These are phyloP conservation scores for Aegilops tauschii DNA, from an alignment of 176 grass and related monocot genomes.

Conservation along the genomic window DNA sequence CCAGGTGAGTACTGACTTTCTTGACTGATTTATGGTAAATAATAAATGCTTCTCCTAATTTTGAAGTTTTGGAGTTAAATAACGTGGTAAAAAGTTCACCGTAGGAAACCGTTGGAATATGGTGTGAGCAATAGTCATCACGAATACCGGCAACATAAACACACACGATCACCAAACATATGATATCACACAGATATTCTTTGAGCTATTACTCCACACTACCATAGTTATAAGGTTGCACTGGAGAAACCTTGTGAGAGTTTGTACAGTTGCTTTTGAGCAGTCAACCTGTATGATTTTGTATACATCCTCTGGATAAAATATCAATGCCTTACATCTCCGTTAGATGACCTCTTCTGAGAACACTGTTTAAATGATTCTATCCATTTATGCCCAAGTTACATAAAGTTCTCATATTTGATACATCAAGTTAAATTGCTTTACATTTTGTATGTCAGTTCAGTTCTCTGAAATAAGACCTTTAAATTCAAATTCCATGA, in stretches of 20 bases:
- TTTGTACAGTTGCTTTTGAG: not conserved
- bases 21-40: slow-evolving; percentile 7
- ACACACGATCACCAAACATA: not conserved
- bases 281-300: not conserved
- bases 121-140: not conserved
- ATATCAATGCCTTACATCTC: not conserved
- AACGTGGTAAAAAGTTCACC: not conserved
- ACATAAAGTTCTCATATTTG: too few relatives aligned
- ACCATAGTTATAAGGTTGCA: not conserved
- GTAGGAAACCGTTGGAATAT: not conserved
- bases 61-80: not conserved
- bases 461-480: not conserved
- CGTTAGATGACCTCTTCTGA: not conserved
- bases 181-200: not conserved
- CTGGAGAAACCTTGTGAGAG: not conserved
- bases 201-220: not conserved
- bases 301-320: not conserved
- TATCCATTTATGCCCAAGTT: too few relatives aligned
- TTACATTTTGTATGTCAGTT: too few relatives aligned
- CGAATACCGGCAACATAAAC: not conserved
- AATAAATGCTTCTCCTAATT: not conserved
- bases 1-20: slow-evolving; percentile 42
- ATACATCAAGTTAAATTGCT: too few relatives aligned
- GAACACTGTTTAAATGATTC: not conserved
- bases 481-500: not conserved